Evolutionary conservation across 495 filamentous ascomycete species (phyloP).

Genomic region (Chaetomium tenue): DNA sequence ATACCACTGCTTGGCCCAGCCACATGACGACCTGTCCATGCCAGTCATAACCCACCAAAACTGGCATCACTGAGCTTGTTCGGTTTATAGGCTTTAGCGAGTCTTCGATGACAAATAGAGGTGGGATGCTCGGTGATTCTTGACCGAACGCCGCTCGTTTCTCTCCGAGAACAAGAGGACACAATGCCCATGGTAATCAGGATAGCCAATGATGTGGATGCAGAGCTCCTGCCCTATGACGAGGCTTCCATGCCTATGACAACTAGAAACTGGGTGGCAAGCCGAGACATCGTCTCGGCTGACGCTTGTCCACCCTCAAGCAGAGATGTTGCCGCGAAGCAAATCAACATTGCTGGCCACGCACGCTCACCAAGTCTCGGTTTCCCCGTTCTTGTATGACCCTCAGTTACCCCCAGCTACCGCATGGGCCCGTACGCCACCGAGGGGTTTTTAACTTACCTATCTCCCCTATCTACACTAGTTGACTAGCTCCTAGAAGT

Average conservation of each 20-base stretch:
- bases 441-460: too few relatives aligned
- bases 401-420: too few relatives aligned
- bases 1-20: neutral
- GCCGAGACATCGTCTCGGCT: neutral
- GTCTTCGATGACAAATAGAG: too few relatives aligned
- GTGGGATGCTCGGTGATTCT: too few relatives aligned
- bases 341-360: neutral
- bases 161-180: neutral
- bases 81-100: neutral
- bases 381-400: too few relatives aligned
- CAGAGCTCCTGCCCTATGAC: neutral
- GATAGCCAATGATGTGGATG: too few relatives aligned
- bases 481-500: too few relatives aligned
- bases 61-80: neutral
- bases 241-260: neutral
- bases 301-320: neutral
- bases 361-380: neutral
- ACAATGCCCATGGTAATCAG: too few relatives aligned
- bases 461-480: too few relatives aligned
- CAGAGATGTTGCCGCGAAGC: neutral
- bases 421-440: too few relatives aligned
- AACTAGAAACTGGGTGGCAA: neutral
- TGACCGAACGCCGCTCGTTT: too few relatives aligned
- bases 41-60: neutral
- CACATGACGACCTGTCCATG: slow-evolving; percentile 4